These are phyloP conservation scores for Termitomyces sp. DNA, from an alignment of 768 basidiomycete genomes.

Conservation along the genomic window DNA sequence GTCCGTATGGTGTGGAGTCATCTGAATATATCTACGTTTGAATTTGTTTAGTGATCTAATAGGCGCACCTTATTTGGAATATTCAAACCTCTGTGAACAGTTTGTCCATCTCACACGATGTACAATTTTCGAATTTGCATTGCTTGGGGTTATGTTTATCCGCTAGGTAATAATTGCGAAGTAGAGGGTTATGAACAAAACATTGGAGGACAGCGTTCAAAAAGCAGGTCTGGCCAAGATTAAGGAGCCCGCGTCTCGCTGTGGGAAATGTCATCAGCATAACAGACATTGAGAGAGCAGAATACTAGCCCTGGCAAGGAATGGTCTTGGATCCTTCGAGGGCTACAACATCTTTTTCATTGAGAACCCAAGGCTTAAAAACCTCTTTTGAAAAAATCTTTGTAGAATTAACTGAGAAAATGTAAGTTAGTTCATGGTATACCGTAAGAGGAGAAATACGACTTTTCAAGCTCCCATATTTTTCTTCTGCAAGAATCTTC, in stretches of 20 bases:
- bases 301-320: conserved; percentile 65
- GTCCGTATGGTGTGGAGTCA: conserved; percentile 64
- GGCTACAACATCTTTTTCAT: conserved; percentile 29
- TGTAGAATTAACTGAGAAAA: conserved; percentile 14
- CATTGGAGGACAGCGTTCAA: conserved; percentile 88
- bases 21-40: conserved; percentile 46
- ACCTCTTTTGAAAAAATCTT: conserved; percentile 20
- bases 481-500: conserved; percentile 53
- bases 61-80: not conserved
- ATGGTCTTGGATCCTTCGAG: conserved; percentile 46
- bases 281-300: not conserved
- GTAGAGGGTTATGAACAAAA: conserved; percentile 83
- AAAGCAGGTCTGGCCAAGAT: conserved; percentile 92
- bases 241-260: conserved; percentile 83
- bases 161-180: conserved; percentile 84
- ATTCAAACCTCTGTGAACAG: conserved; percentile 62
- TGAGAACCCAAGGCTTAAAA: conserved; percentile 34
- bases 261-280: not conserved
- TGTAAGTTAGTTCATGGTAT: not conserved
- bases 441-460: not conserved
- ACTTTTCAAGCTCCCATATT: conserved; percentile 57
- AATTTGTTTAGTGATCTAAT: conserved; percentile 1
- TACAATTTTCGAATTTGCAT: conserved; percentile 71
- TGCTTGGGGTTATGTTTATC: conserved; percentile 79
- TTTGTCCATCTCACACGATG: conserved; percentile 91